Percentiles rank a stretch among this genome's conserved stretches.
Conservation (phyloP, 768 basidiomycete genomes). For the Tricholoma flavovirens region DNA sequence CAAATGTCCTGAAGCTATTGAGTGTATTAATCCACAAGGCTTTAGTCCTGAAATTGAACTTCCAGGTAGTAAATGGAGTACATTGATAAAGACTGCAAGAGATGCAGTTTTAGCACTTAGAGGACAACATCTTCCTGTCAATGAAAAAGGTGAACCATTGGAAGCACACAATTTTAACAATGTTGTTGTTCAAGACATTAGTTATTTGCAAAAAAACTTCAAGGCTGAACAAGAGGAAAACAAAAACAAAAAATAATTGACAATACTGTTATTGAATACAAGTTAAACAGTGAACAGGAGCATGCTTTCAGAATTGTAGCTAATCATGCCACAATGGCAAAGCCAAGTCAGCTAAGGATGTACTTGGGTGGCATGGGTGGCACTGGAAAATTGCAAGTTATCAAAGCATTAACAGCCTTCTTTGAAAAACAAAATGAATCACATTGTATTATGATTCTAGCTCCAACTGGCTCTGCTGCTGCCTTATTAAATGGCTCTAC, state of each 20-base stretch:
- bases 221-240: too few relatives aligned
- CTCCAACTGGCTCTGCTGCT: too few relatives aligned
- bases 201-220: not conserved
- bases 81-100: not conserved
- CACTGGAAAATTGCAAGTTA: too few relatives aligned
- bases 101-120: not conserved
- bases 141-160: too few relatives aligned
- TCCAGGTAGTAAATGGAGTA: not conserved
- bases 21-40: not conserved
- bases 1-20: not conserved
- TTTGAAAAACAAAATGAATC: too few relatives aligned
- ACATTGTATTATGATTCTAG: too few relatives aligned
- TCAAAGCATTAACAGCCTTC: too few relatives aligned
- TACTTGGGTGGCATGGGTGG: too few relatives aligned
- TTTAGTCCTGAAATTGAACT: not conserved
- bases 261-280: constrained; percentile 5
- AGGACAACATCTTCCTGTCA: constrained; percentile 1
- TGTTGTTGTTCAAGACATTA: too few relatives aligned
- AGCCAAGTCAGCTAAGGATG: constrained; percentile 1
- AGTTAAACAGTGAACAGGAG: constrained; percentile 18
- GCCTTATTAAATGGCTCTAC: too few relatives aligned
- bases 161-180: too few relatives aligned
- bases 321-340: constrained; percentile 8
- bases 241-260: not conserved
- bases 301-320: constrained; percentile 21